These are phyloP conservation scores for Xylaria scruposa DNA, from an alignment of 495 filamentous ascomycete species.

Conservation along the genomic window DNA sequence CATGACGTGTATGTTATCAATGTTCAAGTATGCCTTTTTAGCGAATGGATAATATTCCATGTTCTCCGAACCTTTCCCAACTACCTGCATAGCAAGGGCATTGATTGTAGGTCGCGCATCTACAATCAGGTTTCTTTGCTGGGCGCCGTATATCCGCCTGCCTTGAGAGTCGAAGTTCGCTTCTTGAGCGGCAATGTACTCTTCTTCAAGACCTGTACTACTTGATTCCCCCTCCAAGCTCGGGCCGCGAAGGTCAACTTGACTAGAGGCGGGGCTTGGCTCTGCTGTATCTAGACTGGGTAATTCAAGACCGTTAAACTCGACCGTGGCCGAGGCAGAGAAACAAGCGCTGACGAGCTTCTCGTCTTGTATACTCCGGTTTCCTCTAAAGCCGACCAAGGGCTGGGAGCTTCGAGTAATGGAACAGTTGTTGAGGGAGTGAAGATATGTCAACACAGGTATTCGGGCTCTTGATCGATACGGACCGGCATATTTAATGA, in stretches of 20 bases:
- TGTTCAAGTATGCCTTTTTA: conserved; percentile 92
- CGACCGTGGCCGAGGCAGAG: conserved; percentile 66
- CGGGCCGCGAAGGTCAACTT: conserved; percentile 55
- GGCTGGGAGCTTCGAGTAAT: conserved; percentile 97
- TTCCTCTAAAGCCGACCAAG: conserved; percentile 82
- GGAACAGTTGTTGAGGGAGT: conserved; percentile 95
- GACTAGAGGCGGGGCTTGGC: conserved; percentile 66
- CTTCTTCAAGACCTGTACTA: conserved; percentile 73
- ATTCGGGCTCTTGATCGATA: conserved; percentile 89
- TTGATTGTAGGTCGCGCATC: conserved; percentile 96
- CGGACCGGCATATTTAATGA: conserved; percentile 88
- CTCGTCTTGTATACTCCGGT: conserved; percentile 95
- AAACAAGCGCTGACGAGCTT: conserved; percentile 93
- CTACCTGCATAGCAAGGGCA: conserved; percentile 93
- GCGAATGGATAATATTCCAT: conserved; percentile 97
- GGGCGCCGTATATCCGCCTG: conserved; percentile 84
- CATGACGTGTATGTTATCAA: conserved; percentile 99
- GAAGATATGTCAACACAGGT: conserved; percentile 88
- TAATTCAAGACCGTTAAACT: conserved; percentile 45
- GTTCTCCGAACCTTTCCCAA: conserved; percentile 93
- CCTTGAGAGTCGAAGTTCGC: conserved; percentile 53
- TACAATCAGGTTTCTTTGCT: conserved; percentile 94
- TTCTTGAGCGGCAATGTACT: conserved; percentile 62
- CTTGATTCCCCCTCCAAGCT: conserved; percentile 31
- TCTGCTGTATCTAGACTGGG: conserved; percentile 41